phyloP scores from a whole-genome alignment of 2,329 filamentous ascomycete genomes.

The Chaetomiaceae sp. region DNA sequence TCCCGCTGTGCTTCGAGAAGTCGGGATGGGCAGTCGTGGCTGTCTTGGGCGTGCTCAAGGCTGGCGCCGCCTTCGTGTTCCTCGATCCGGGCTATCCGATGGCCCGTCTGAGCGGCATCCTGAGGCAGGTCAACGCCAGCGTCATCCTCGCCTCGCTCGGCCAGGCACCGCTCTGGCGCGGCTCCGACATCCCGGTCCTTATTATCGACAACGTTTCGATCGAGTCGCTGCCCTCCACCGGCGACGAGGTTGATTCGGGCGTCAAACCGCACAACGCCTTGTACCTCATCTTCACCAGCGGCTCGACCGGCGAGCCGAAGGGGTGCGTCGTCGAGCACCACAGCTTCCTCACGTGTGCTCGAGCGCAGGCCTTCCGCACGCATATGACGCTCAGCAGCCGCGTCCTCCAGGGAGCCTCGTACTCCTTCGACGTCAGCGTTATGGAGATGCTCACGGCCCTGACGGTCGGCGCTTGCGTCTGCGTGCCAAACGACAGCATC shows the following conservation, averaged over 20 bases:
- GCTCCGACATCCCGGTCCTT: constrained; percentile 4
- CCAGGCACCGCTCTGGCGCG: constrained; percentile 15
- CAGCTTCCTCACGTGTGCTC: constrained; percentile 10
- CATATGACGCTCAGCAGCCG: too few relatives aligned
- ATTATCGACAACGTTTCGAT: background rate
- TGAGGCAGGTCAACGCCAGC: background rate
- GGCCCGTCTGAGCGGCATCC: background rate
- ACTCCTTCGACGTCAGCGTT: constrained; percentile 41
- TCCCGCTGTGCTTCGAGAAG: constrained; percentile 27
- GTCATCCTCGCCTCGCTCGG: background rate
- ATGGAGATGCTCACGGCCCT: constrained; percentile 39
- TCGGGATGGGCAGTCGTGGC: constrained; percentile 22
- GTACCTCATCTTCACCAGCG: constrained; percentile 39
- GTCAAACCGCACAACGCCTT: constrained; percentile 30
- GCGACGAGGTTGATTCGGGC: background rate
- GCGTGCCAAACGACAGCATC: constrained; percentile 36
- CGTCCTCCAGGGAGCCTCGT: constrained; percentile 31
- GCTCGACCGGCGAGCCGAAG: constrained; percentile 51
- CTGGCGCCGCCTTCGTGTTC: constrained; percentile 20
- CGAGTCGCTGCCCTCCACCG: background rate
- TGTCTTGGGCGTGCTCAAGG: constrained; percentile 26
- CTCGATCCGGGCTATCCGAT: background rate
- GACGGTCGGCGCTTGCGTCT: constrained; percentile 36
- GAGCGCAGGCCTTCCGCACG: too few relatives aligned
- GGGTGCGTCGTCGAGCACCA: constrained; percentile 40